Conservation (phyloP, 805 yeast species). For the Wickerhamiella kazuoi region DNA sequence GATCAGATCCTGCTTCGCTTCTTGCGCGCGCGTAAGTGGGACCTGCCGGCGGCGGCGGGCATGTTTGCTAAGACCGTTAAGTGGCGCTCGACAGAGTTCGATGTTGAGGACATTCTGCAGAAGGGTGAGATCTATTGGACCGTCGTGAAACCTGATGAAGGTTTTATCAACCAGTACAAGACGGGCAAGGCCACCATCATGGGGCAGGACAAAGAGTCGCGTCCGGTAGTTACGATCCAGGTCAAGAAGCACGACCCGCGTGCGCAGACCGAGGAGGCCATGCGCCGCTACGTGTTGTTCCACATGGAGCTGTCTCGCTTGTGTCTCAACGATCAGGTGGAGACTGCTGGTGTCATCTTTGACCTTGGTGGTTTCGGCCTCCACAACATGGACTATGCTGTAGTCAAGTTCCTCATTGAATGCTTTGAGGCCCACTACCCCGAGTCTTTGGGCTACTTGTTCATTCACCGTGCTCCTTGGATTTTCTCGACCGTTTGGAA, state of each 20-base stretch:
- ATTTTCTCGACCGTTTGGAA: conserved; percentile 90
- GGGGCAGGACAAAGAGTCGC: conserved; percentile 53
- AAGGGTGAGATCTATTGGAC: conserved; percentile 57
- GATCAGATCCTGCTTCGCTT: conserved; percentile 66
- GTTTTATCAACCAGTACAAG: conserved; percentile 33
- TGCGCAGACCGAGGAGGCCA: conserved; percentile 51
- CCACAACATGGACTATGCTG: conserved; percentile 82
- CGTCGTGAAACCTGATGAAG: conserved; percentile 27
- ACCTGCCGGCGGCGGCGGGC: conserved; percentile 42
- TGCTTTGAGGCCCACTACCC: conserved; percentile 96
- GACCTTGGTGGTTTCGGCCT: conserved; percentile 75
- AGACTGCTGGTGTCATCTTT: conserved; percentile 67
- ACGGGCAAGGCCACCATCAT: conserved; percentile 53
- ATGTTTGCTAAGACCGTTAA: conserved; percentile 59
- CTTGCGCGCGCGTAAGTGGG: conserved; percentile 76
- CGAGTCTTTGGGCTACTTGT: conserved; percentile 67
- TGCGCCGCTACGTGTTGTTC: conserved; percentile 57
- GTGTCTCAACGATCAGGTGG: conserved; percentile 54
- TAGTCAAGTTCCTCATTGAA: conserved; percentile 75
- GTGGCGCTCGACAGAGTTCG: conserved; percentile 53
- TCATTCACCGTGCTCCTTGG: conserved; percentile 95
- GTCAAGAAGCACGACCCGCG: conserved; percentile 58
- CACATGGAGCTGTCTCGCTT: conserved; percentile 72
- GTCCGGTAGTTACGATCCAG: conserved; percentile 70
- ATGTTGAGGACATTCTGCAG: conserved; percentile 42